phyloP scores from a whole-genome alignment of 1,284 basidiomycete genomes.

The Wolfiporia cocos region DNA sequence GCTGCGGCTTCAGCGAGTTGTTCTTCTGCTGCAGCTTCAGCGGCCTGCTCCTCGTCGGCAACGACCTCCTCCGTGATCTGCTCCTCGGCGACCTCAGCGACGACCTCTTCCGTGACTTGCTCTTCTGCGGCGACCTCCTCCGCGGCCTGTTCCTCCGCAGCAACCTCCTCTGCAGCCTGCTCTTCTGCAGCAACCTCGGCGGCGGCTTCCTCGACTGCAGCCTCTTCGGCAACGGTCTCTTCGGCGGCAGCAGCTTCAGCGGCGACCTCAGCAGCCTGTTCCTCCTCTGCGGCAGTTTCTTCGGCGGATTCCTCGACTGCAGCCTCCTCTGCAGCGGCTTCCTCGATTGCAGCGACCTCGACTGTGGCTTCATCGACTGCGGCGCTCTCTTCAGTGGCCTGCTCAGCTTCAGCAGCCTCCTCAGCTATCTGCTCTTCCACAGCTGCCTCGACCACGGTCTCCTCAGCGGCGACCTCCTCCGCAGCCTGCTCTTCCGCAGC shows the following conservation, averaged over 20 bases:
- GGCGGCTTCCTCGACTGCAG: neutral
- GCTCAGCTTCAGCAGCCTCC: constrained; percentile 1
- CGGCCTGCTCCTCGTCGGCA: neutral
- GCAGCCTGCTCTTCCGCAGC: neutral
- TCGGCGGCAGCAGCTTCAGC: neutral
- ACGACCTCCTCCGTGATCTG: neutral
- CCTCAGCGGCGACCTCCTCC: neutral
- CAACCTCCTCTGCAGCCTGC: neutral
- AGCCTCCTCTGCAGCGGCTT: neutral
- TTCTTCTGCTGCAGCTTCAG: neutral
- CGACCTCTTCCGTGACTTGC: neutral
- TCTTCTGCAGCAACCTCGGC: neutral
- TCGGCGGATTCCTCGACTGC: no score
- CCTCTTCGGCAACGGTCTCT: neutral
- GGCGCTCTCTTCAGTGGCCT: constrained; percentile 2
- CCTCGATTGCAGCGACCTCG: neutral
- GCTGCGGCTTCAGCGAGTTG: constrained; percentile 1
- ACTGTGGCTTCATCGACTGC: constrained; percentile 1
- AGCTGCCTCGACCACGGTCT: neutral
- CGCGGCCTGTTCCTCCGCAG: neutral
- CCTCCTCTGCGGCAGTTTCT: neutral
- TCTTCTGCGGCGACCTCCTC: neutral
- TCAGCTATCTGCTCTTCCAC: neutral
- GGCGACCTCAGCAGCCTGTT: neutral
- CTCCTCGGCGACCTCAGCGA: no score